Evolutionary conservation across 1,139 yeast genomes (phyloP).

Genomic region (Blastobotrys buckinghamii): DNA sequence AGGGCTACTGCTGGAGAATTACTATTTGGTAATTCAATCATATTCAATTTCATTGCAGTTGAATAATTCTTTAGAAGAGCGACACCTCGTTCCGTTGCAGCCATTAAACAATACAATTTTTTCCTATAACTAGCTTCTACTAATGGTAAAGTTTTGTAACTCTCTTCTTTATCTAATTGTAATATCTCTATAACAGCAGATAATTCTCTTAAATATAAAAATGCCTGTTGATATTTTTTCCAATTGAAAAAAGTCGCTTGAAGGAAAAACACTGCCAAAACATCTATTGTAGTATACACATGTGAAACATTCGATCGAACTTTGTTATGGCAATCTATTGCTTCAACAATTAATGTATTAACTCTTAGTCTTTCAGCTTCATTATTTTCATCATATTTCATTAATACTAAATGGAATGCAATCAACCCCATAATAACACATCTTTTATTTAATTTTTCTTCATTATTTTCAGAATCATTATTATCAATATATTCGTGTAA

Average conservation of each 20-base stretch:
- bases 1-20: conserved; percentile 2
- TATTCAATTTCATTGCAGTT: conserved; percentile 3
- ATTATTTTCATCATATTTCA: conserved; percentile 1
- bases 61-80: conserved; percentile 13
- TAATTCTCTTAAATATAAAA: conserved; percentile 15
- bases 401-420: conserved; percentile 2
- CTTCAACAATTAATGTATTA: conserved; percentile 1
- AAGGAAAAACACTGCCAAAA: conserved; percentile 14
- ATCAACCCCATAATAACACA: conserved; percentile 15
- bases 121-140: conserved; percentile 10
- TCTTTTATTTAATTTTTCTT: not conserved
- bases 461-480: conserved; percentile 1
- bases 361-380: conserved; percentile 4
- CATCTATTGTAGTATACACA: not conserved
- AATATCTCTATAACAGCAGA: conserved; percentile 17
- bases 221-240: conserved; percentile 12
- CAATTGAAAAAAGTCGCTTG: conserved; percentile 14
- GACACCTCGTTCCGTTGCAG: conserved; percentile 18
- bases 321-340: conserved; percentile 2
- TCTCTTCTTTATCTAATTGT: conserved; percentile 15
- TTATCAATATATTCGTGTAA: conserved; percentile 12
- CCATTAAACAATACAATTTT: conserved; percentile 14
- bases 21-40: conserved; percentile 12
- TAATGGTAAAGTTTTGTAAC: conserved; percentile 10
- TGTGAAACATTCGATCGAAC: conserved; percentile 3